These are phyloP conservation scores for Oenanthe sinensis DNA, from an alignment of 129 eudicot genomes.

Conservation along the genomic window DNA sequence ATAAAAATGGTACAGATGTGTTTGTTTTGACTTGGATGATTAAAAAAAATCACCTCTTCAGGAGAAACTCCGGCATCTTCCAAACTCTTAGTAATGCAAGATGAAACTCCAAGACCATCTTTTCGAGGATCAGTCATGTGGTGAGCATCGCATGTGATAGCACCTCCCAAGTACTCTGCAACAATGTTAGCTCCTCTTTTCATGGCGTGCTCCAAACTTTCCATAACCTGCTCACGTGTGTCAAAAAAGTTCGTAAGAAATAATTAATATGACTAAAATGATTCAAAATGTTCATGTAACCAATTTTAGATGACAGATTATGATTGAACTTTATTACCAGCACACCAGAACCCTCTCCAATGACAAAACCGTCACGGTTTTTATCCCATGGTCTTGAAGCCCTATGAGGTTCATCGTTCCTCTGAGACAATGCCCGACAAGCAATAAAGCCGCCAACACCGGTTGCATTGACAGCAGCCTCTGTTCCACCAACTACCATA, in stretches of 20 bases:
- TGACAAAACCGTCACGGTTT: conserved; percentile 76
- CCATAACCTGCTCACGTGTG: conserved; percentile 43
- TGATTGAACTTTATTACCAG: conserved; percentile 35
- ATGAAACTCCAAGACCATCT: conserved; percentile 78
- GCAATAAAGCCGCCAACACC: conserved; percentile 85
- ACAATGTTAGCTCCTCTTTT: conserved; percentile 66
- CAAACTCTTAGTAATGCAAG: conserved; percentile 65
- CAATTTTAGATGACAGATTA: not conserved
- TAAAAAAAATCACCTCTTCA: conserved; percentile 43
- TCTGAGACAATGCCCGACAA: conserved; percentile 75
- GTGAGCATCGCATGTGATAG: conserved; percentile 77
- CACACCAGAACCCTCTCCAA: conserved; percentile 85
- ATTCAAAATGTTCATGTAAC: not conserved
- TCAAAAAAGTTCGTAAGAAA: not conserved
- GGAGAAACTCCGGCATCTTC: conserved; percentile 68
- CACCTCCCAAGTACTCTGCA: conserved; percentile 81
- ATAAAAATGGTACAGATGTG: not conserved
- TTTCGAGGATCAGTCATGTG: conserved; percentile 85
- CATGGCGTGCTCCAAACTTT: conserved; percentile 71
- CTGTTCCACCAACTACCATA: conserved; percentile 78
- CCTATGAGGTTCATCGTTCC: conserved; percentile 61
- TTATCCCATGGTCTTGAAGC: conserved; percentile 87
- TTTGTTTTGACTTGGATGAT: not conserved
- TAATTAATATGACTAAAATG: not conserved
- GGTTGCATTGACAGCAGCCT: conserved; percentile 53